Evolutionary conservation across 768 basidiomycete species (phyloP).

Genomic region (Flagelloscypha sp.): DNA sequence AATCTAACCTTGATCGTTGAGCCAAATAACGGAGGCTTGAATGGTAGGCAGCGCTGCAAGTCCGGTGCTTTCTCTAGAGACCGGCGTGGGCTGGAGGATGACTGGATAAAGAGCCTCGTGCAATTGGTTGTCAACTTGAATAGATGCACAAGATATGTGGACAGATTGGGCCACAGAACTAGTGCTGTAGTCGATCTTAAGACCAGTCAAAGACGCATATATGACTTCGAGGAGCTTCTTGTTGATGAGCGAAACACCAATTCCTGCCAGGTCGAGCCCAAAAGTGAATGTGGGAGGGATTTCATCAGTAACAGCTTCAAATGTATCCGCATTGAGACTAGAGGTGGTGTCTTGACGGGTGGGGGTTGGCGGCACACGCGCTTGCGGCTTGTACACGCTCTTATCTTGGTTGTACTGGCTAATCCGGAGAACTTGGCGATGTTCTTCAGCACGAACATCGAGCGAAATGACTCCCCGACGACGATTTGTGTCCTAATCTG

Average conservation of each 20-base stretch:
- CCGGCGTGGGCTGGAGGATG: slow-evolving; percentile 86
- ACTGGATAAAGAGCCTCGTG: slow-evolving; percentile 95
- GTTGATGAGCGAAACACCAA: slow-evolving; percentile 90
- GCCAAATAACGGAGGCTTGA: slow-evolving; percentile 78
- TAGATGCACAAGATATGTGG: slow-evolving; percentile 70
- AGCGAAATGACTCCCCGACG: slow-evolving; percentile 74
- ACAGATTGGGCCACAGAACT: slow-evolving; percentile 74
- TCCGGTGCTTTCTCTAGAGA: slow-evolving; percentile 65
- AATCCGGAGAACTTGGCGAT: slow-evolving; percentile 78
- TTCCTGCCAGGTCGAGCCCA: slow-evolving; percentile 73
- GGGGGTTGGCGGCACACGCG: slow-evolving; percentile 37
- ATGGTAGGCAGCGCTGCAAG: slow-evolving; percentile 82
- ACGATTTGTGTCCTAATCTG: slow-evolving; percentile 50
- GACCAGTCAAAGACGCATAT: slow-evolving; percentile 69
- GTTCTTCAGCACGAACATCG: slow-evolving; percentile 86
- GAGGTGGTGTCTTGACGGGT: slow-evolving; percentile 63
- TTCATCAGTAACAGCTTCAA: slow-evolving; percentile 80
- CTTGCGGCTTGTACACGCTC: slow-evolving; percentile 81
- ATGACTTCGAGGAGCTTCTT: slow-evolving; percentile 81
- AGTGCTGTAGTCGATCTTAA: slow-evolving; percentile 80
- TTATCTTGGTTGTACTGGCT: slow-evolving; percentile 78
- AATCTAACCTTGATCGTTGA: slow-evolving; percentile 85
- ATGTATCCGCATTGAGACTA: slow-evolving; percentile 63
- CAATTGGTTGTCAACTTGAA: slow-evolving; percentile 96
- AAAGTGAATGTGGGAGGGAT: slow-evolving; percentile 57